phyloP scores from a whole-genome alignment of 331 rosid genomes.

The Malus hybrid region DNA sequence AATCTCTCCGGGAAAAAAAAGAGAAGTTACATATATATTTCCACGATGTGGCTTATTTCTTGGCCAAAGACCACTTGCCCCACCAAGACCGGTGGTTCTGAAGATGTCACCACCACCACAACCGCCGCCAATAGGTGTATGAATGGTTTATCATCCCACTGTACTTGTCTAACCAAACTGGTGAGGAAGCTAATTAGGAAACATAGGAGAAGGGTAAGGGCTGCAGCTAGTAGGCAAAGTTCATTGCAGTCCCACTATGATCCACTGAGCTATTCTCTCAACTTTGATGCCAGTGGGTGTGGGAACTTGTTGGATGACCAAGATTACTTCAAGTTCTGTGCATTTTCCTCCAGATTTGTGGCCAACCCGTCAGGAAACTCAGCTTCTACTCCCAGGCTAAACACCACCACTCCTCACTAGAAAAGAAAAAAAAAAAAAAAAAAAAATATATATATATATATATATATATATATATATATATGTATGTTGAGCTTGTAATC shows the following conservation, averaged over 20 bases:
- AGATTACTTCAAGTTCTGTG: slow-evolving; percentile 59
- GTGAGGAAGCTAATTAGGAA: slow-evolving; percentile 47
- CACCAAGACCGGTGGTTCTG: not conserved
- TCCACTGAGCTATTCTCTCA: slow-evolving; percentile 74
- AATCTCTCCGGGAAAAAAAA: not conserved
- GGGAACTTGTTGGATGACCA: slow-evolving; percentile 44
- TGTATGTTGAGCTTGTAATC: not conserved
- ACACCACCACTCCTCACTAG: slow-evolving; percentile 17
- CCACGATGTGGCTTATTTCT: slow-evolving; percentile 38
- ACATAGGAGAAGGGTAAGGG: slow-evolving; percentile 13
- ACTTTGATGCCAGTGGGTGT: slow-evolving; percentile 55
- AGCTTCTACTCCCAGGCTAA: slow-evolving; percentile 13
- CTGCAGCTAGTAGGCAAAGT: slow-evolving; percentile 15
- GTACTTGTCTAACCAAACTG: slow-evolving; percentile 45
- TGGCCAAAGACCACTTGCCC: slow-evolving; percentile 33
- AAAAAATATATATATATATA: not conserved
- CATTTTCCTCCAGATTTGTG: slow-evolving; percentile 75
- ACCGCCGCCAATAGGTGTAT: not conserved
- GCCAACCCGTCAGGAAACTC: slow-evolving; percentile 40
- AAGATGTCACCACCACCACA: slow-evolving; percentile 4
- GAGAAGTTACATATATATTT: not conserved
- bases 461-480: too few species aligned
- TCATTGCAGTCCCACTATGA: slow-evolving; percentile 64
- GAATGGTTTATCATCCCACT: slow-evolving; percentile 13
- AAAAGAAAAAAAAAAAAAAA: too few species aligned